Conservation (phyloP, 1,139 yeast genomes). For the Wickerhamomyces sp. region DNA sequence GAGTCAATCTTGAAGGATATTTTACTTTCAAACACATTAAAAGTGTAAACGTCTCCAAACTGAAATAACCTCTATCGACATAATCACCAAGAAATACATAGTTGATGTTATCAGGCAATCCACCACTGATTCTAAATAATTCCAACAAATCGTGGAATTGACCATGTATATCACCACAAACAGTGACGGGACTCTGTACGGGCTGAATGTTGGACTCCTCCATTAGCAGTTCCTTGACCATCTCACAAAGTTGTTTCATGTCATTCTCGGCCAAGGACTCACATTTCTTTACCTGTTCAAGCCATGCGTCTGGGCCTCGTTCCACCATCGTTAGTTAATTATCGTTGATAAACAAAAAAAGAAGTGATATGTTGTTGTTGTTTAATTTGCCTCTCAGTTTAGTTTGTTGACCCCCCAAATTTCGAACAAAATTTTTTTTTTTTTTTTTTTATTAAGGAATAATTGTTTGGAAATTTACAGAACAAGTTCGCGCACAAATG, state of each 20-base stretch:
- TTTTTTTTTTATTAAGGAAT: too few species aligned
- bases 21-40: slow-evolving; percentile 87
- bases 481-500: too few species aligned
- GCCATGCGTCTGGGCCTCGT: slow-evolving; percentile 94
- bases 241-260: slow-evolving; percentile 94
- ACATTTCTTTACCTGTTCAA: slow-evolving; percentile 88
- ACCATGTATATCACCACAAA: slow-evolving; percentile 98
- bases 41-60: slow-evolving; percentile 86
- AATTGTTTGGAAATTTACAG: too few species aligned
- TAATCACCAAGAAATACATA: slow-evolving; percentile 90
- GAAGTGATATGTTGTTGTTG: too few species aligned
- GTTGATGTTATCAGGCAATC: slow-evolving; percentile 75
- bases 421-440: too few species aligned
- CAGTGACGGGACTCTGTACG: slow-evolving; percentile 95
- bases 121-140: slow-evolving; percentile 88
- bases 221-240: slow-evolving; percentile 84
- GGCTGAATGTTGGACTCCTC: slow-evolving; percentile 96
- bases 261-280: slow-evolving; percentile 85
- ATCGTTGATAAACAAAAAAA: neutral
- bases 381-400: too few species aligned
- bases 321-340: slow-evolving; percentile 47
- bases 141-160: slow-evolving; percentile 94
- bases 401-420: too few species aligned
- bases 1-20: slow-evolving; percentile 79
- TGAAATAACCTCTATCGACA: slow-evolving; percentile 94